A percentile compares a stretch with the other conserved stretches of the same genome.
phyloP scores from a whole-genome alignment of 2,329 filamentous ascomycete species.

The Colletotrichum sublineola region DNA sequence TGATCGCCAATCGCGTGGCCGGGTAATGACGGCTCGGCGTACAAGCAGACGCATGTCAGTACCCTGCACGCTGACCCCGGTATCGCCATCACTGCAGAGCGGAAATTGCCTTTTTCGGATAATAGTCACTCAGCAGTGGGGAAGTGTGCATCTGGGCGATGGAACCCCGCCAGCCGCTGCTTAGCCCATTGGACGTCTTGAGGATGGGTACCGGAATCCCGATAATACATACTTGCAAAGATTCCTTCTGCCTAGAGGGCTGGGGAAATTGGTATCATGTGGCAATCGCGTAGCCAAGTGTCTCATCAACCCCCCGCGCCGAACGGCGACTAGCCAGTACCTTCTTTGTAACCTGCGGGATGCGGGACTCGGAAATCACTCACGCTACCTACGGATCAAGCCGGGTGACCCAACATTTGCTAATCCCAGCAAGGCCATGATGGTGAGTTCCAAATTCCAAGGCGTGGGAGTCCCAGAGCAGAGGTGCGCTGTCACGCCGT shows the following conservation, averaged over 20 bases:
- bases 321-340: slow-evolving; percentile 1
- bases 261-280: slow-evolving; percentile 11
- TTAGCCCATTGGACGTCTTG: not conserved
- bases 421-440: not conserved
- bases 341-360: not conserved
- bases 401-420: not conserved
- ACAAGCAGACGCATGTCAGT: slow-evolving; percentile 20
- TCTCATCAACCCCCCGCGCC: not conserved
- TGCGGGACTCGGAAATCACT: not conserved
- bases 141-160: not conserved
- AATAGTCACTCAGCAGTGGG: slow-evolving; percentile 29
- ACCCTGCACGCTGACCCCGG: slow-evolving; percentile 28
- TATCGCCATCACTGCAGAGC: not conserved
- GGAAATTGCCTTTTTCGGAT: slow-evolving; percentile 36
- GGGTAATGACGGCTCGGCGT: slow-evolving; percentile 23
- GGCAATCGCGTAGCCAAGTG: not conserved
- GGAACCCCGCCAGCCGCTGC: slow-evolving; percentile 5
- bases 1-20: slow-evolving; percentile 29
- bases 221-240: slow-evolving; percentile 12
- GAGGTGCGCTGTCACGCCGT: not conserved
- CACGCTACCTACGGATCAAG: not conserved
- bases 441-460: not conserved
- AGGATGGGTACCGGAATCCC: not conserved
- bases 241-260: slow-evolving; percentile 35
- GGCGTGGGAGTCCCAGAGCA: not conserved